Percentiles rank a stretch among this genome's conserved stretches.
Evolutionary conservation across 495 filamentous ascomycete genomes (phyloP).

Genomic region (Margaritispora aquatica): DNA sequence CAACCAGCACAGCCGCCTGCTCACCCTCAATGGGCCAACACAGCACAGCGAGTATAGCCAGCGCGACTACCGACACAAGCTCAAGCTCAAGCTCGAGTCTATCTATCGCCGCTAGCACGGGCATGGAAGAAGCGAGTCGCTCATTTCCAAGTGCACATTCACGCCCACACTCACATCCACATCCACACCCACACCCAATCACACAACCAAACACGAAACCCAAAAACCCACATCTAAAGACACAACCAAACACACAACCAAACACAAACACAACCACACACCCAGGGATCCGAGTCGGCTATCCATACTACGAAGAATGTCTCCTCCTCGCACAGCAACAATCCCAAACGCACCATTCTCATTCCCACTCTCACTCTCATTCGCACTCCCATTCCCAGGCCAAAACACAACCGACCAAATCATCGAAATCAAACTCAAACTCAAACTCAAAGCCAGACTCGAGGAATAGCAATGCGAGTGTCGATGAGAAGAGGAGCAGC

Average conservation of each 20-base stretch:
- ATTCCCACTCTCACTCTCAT: no score
- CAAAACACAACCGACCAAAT: no score
- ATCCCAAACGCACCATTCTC: no score
- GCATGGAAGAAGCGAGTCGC: no score
- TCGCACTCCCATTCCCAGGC: no score
- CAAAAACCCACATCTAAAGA: not conserved
- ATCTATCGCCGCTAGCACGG: not conserved
- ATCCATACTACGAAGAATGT: constrained; percentile 6
- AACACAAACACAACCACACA: not conserved
- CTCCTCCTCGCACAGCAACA: not conserved
- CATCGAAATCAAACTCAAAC: no score
- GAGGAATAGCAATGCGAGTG: not conserved
- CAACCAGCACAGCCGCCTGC: no score
- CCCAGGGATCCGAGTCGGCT: not conserved
- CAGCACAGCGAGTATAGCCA: no score
- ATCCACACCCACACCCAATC: not conserved
- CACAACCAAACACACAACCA: not conserved
- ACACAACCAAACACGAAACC: not conserved
- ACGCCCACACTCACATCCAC: not conserved
- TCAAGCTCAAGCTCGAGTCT: not conserved
- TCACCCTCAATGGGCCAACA: no score
- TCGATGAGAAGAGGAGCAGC: not conserved
- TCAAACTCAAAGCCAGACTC: no score
- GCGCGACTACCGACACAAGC: not conserved
- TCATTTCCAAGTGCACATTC: not conserved